These are phyloP conservation scores for Penicillium sp. DNA, from an alignment of 2,329 filamentous ascomycete species.

Conservation along the genomic window DNA sequence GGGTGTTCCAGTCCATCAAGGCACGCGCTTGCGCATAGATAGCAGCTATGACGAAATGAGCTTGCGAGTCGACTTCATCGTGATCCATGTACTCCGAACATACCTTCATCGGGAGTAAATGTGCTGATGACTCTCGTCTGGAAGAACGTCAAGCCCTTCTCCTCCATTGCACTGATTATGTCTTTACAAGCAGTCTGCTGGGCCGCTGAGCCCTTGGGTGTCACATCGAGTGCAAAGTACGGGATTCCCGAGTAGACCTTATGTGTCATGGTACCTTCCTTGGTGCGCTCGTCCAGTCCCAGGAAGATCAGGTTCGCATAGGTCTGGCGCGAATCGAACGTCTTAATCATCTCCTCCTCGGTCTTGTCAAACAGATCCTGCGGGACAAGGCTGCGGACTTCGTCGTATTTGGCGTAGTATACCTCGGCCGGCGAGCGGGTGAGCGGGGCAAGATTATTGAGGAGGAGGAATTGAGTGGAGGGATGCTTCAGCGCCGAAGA, in stretches of 20 bases:
- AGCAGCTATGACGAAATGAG: constrained; percentile 60
- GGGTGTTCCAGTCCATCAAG: constrained; percentile 89
- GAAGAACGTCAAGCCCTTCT: constrained; percentile 65
- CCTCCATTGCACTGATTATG: constrained; percentile 62
- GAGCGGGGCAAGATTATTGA: constrained; percentile 77
- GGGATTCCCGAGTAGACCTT: constrained; percentile 74
- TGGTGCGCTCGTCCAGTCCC: constrained; percentile 70
- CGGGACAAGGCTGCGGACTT: constrained; percentile 71
- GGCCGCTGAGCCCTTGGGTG: constrained; percentile 65
- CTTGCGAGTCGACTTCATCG: neutral
- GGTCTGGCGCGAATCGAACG: constrained; percentile 71
- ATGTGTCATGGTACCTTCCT: constrained; percentile 42
- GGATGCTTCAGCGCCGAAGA: constrained; percentile 51
- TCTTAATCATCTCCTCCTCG: constrained; percentile 72
- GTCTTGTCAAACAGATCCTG: constrained; percentile 67
- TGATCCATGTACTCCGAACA: constrained; percentile 13
- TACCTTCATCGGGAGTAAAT: constrained; percentile 64
- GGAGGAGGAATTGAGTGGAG: constrained; percentile 66
- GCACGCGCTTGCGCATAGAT: constrained; percentile 88
- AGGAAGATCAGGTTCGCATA: constrained; percentile 78
- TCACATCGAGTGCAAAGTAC: constrained; percentile 88
- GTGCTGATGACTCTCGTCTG: constrained; percentile 65
- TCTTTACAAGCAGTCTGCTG: constrained; percentile 58
- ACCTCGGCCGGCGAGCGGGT: constrained; percentile 62
- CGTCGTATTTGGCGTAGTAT: constrained; percentile 67